Base-by-base conservation (phyloP, 2,329 filamentous ascomycete species). In the Claviceps sp. region DNA sequence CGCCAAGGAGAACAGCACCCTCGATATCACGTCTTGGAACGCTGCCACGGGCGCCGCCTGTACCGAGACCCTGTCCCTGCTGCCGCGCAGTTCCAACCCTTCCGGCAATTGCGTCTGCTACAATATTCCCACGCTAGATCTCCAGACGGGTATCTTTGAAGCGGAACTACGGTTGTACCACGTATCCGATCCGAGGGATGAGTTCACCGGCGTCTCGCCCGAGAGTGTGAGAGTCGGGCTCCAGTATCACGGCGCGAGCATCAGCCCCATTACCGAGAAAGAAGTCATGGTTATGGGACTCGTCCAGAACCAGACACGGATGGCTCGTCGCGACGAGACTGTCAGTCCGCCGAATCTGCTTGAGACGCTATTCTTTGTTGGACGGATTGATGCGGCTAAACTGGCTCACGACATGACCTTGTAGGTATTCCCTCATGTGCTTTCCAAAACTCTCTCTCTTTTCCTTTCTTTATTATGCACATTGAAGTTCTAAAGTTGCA, bases 61-160 rank as follows among this genome's bases (percentile, higher is more conserved):
- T 65, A 69, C 68, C 45, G 60, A 68, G 22, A 74, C 77, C 8
- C 71, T 93, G 17, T 64, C 66, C 2, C 64, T 68, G 26, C 72
- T 89, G 48, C 70, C 72, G 14, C 70, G 74, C 54, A 78, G 81
- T 43, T 76, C 78, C 24, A 91, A 90, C 58, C 85, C 85, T 5
- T 84, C 85, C 10, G 88, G 88, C 49, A 78, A 88, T 47, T 84
- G 84, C 54, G 79, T 87, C 47, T 94, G 88, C 75, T 93, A 91
- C 71, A 94, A 93, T 64, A 68, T 94, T 24, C 82, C 84, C 0
- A 80, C 78, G 41, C 75, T 89, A 53, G 77, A 91, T 68, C 80
- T 78, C 59, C 66, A 67, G 4, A 82, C 78, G 0, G 87, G 87
- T 34, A 71, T 81, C 16, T 93, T 93, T 64, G 78, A 86, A 66